Conservation (phyloP, 345 rosid genomes). For the Stellera chamaejasme region DNA sequence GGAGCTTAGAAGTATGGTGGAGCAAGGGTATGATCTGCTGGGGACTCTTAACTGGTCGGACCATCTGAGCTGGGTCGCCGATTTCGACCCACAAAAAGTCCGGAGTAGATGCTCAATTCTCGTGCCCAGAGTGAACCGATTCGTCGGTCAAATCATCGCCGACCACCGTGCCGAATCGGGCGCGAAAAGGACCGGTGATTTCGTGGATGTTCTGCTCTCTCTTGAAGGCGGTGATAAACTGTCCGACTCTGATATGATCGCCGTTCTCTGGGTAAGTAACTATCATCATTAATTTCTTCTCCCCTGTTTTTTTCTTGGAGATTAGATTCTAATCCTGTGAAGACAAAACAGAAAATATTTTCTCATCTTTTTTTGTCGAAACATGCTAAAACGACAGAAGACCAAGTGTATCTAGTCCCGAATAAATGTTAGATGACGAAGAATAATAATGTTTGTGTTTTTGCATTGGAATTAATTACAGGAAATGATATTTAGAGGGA, state of each 20-base stretch:
- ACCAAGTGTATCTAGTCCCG: background rate
- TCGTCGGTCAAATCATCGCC: constrained; percentile 39
- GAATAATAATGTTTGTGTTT: constrained; percentile 3
- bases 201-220: constrained; percentile 61
- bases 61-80: constrained; percentile 60
- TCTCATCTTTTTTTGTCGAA: background rate
- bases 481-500: constrained; percentile 95
- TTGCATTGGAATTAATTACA: constrained; percentile 7
- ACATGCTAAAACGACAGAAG: too few relatives aligned
- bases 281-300: background rate
- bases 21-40: constrained; percentile 57
- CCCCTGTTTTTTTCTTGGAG: background rate
- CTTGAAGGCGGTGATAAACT: constrained; percentile 47
- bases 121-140: constrained; percentile 60
- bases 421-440: constrained; percentile 2
- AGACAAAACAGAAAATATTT: background rate
- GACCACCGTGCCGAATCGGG: constrained; percentile 34
- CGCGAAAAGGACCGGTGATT: constrained; percentile 30
- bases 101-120: constrained; percentile 56
- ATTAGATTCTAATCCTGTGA: background rate
- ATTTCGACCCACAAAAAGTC: constrained; percentile 59
- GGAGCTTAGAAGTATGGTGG: constrained; percentile 43
- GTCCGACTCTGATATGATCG: constrained; percentile 58
- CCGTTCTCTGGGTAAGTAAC: constrained; percentile 67
- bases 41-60: constrained; percentile 67